Conservation (phyloP, 352 stramenopile species). For the Pythium sukuiense region DNA sequence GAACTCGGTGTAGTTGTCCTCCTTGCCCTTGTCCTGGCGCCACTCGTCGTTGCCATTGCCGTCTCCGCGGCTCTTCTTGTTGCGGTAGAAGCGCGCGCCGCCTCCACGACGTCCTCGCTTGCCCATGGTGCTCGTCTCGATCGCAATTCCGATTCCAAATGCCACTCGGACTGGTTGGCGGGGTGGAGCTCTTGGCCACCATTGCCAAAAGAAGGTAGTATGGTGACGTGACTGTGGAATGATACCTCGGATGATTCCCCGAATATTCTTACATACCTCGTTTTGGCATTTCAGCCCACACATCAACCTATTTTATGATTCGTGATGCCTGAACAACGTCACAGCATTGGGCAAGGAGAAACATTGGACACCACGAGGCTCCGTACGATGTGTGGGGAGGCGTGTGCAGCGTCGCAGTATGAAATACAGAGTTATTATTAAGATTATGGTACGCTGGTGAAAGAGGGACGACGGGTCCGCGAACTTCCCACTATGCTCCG, state of each 20-base stretch:
- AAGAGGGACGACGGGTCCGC: not conserved
- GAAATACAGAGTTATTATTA: not conserved
- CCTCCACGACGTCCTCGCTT: constrained; percentile 40
- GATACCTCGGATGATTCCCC: not conserved
- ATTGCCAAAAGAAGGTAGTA: constrained; percentile 17
- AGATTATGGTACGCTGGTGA: constrained; percentile 2
- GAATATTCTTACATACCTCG: too few relatives aligned
- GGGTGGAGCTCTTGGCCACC: not conserved
- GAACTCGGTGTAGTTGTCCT: constrained; percentile 82
- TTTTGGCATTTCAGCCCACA: too few relatives aligned
- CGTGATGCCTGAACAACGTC: not conserved
- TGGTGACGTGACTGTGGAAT: not conserved
- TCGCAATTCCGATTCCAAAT: constrained; percentile 23
- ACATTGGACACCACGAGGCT: not conserved
- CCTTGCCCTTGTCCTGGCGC: constrained; percentile 32
- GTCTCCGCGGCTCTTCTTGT: constrained; percentile 60
- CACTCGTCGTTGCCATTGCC: constrained; percentile 29
- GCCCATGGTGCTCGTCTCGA: constrained; percentile 38
- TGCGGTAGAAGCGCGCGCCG: constrained; percentile 32
- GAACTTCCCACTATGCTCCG: not conserved
- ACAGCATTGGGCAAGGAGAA: not conserved
- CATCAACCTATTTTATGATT: too few relatives aligned
- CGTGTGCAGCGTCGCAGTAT: not conserved
- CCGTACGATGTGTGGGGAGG: too few relatives aligned
- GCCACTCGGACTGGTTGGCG: constrained; percentile 15